These are phyloP conservation scores for Breynia disticha DNA, from an alignment of 441 rosid genomes.

Conservation along the genomic window DNA sequence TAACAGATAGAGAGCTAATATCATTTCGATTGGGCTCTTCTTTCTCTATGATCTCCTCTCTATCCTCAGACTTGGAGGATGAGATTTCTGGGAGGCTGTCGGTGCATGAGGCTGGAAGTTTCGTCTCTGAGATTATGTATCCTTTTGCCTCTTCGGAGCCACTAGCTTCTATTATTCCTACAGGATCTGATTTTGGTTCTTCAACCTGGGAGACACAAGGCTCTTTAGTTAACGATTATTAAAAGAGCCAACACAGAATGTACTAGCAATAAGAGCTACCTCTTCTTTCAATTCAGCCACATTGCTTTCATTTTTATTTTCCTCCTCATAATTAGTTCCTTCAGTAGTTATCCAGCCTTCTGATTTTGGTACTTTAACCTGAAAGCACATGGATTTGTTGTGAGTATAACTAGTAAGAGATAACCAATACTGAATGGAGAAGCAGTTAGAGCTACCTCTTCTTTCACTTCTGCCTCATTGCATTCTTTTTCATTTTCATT, in stretches of 20 bases:
- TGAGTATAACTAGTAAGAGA: too few species aligned
- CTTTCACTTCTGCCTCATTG: slow-evolving; percentile 7
- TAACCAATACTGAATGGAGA: neutral
- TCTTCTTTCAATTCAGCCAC: slow-evolving; percentile 13
- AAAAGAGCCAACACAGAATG: neutral
- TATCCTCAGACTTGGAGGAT: slow-evolving; percentile 7
- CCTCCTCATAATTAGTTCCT: too few species aligned
- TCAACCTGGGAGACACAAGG: slow-evolving; percentile 20
- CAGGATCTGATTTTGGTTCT: slow-evolving; percentile 8
- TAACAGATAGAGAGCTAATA: slow-evolving; percentile 3
- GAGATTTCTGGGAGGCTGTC: slow-evolving; percentile 12
- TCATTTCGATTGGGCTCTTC: slow-evolving; percentile 8
- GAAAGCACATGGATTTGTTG: neutral
- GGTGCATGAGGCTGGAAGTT: slow-evolving; percentile 4
- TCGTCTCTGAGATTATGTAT: slow-evolving; percentile 12
- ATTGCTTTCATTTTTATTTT: slow-evolving; percentile 18
- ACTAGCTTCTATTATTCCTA: slow-evolving; percentile 19
- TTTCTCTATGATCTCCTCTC: slow-evolving; percentile 16
- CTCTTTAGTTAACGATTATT: neutral
- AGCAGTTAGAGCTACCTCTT: slow-evolving; percentile 20
- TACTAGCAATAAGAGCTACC: slow-evolving; percentile 14
- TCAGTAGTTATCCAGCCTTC: too few species aligned
- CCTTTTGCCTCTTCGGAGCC: slow-evolving; percentile 13
- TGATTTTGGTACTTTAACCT: slow-evolving; percentile 19
- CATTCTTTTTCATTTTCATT: slow-evolving; percentile 18